Evolutionary conservation across 2,329 filamentous ascomycete species (phyloP).

Genomic region (Ceratocystiopsis brevicomis): DNA sequence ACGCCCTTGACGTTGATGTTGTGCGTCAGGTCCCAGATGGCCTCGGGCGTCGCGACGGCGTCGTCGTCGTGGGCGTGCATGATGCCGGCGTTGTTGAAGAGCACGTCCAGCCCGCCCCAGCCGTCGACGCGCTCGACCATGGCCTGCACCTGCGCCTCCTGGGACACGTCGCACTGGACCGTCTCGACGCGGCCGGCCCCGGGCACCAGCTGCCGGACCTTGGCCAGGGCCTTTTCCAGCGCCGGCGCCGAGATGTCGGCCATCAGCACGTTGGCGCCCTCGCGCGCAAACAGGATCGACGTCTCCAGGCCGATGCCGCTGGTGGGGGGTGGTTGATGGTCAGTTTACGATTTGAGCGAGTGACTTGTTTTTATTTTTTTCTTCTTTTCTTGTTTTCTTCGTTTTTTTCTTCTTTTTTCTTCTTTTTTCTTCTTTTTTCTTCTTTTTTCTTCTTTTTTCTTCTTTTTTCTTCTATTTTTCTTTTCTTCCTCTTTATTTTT

Average conservation of each 20-base stretch:
- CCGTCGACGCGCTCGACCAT: constrained; percentile 57
- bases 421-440: too few relatives aligned
- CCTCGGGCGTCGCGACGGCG: constrained; percentile 68
- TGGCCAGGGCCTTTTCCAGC: constrained; percentile 56
- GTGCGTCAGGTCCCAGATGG: constrained; percentile 86
- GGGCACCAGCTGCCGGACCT: constrained; percentile 55
- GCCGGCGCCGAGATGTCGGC: constrained; percentile 66
- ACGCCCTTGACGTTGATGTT: constrained; percentile 95
- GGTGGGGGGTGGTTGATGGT: constrained; percentile 1
- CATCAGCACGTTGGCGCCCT: constrained; percentile 74
- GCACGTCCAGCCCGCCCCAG: constrained; percentile 77
- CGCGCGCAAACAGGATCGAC: constrained; percentile 69
- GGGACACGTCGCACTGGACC: constrained; percentile 56
- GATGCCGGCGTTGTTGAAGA: constrained; percentile 96
- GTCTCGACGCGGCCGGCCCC: constrained; percentile 41
- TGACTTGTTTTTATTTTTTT: too few relatives aligned
- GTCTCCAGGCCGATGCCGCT: constrained; percentile 91
- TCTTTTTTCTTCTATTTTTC: too few relatives aligned
- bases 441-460: too few relatives aligned
- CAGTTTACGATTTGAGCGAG: too few relatives aligned
- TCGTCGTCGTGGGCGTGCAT: constrained; percentile 76
- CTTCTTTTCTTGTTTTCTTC: too few relatives aligned
- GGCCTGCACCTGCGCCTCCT: constrained; percentile 59
- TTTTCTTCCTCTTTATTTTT: too few relatives aligned
- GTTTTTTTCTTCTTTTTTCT: too few relatives aligned